Conservation (phyloP, 805 yeast species). For the Cyberlindnera veronae region DNA sequence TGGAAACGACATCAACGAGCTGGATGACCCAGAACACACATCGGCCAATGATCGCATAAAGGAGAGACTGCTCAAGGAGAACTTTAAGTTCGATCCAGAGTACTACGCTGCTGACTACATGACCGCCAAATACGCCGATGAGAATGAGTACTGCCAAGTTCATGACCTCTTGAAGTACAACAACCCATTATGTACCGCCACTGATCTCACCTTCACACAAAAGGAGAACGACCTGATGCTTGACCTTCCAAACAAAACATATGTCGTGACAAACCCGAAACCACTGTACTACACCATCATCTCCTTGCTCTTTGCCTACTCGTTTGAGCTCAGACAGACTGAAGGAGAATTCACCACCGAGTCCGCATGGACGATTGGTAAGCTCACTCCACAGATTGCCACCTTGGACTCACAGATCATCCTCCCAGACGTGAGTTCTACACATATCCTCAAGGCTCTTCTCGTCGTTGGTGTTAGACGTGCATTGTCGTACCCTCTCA, state of each 20-base stretch:
- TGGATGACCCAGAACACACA: constrained; percentile 75
- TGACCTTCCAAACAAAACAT: constrained; percentile 60
- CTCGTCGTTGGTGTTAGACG: constrained; percentile 65
- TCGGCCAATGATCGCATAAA: constrained; percentile 54
- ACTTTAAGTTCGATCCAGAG: constrained; percentile 79
- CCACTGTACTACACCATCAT: constrained; percentile 61
- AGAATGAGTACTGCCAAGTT: constrained; percentile 46
- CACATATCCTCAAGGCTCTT: constrained; percentile 43
- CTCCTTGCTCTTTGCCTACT: constrained; percentile 66
- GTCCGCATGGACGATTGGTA: constrained; percentile 93
- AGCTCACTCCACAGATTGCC: constrained; percentile 72
- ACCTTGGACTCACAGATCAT: constrained; percentile 61
- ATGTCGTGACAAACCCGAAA: constrained; percentile 51
- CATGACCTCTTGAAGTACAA: constrained; percentile 47
- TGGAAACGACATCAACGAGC: constrained; percentile 91
- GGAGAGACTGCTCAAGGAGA: constrained; percentile 65
- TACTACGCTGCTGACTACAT: constrained; percentile 83
- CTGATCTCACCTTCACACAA: constrained; percentile 42
- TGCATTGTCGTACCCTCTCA: constrained; percentile 75
- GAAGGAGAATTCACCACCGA: constrained; percentile 73
- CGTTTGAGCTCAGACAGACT: constrained; percentile 73
- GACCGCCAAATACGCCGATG: constrained; percentile 50
- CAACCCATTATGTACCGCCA: constrained; percentile 39
- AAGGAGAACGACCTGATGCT: constrained; percentile 66
- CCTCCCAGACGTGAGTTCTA: constrained; percentile 24